Conservation (phyloP, 441 rosid species). For the Dalechampia spathulata region DNA sequence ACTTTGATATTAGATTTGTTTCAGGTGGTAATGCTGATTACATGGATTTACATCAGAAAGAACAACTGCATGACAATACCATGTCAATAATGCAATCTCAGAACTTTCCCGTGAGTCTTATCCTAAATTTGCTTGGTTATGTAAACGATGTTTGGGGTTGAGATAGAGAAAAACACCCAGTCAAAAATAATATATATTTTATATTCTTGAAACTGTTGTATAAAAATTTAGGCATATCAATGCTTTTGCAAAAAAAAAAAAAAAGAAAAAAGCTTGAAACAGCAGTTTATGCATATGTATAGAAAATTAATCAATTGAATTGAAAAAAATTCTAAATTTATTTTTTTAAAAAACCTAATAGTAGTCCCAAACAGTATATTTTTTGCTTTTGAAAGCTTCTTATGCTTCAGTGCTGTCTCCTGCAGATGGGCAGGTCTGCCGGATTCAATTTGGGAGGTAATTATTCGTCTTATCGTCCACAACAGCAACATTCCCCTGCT, state of each 20-base stretch:
- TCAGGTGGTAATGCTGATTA: slow-evolving; percentile 91
- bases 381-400: slow-evolving; percentile 10
- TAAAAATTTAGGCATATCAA: too few species aligned
- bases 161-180: too few species aligned
- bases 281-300: too few species aligned
- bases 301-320: too few species aligned
- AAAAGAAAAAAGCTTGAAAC: too few species aligned
- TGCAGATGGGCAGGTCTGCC: slow-evolving; percentile 86
- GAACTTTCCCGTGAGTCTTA: slow-evolving; percentile 73
- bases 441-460: slow-evolving; percentile 79
- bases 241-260: too few species aligned
- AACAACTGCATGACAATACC: slow-evolving; percentile 85
- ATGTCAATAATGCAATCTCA: slow-evolving; percentile 93
- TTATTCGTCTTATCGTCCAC: slow-evolving; percentile 77
- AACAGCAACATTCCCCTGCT: slow-evolving; percentile 72
- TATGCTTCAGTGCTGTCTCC: slow-evolving; percentile 17
- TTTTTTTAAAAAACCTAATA: too few species aligned
- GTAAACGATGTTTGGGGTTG: too few species aligned
- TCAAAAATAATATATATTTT: too few species aligned
- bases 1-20: slow-evolving; percentile 25
- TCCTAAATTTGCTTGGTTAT: slow-evolving; percentile 7
- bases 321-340: too few species aligned
- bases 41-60: slow-evolving; percentile 95
- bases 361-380: too few species aligned
- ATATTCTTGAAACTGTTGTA: too few species aligned